Evolutionary conservation across 2,329 filamentous ascomycete species (phyloP).

Genomic region (Fusarium subglutinans): DNA sequence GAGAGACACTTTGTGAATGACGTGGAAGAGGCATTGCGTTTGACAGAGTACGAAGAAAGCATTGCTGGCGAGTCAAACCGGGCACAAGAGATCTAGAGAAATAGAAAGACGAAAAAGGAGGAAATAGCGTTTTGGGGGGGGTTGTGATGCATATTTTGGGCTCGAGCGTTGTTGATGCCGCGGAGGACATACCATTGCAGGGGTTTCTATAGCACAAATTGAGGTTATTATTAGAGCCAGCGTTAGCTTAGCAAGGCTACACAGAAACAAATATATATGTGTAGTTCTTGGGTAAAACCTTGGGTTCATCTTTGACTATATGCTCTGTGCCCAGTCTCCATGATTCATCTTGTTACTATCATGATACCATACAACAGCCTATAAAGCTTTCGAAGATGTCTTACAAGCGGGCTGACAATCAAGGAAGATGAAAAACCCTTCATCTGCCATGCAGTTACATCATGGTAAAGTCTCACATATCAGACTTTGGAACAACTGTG

Average conservation of each 20-base stretch:
- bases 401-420: background rate
- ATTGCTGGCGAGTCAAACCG: slow-evolving; percentile 41
- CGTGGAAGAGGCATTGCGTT: slow-evolving; percentile 83
- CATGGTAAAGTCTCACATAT: background rate
- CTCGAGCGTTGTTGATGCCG: background rate
- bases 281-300: background rate
- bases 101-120: background rate
- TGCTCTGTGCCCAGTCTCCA: background rate
- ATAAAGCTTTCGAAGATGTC: background rate
- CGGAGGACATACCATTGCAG: slow-evolving; percentile 23
- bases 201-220: background rate
- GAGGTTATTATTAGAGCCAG: slow-evolving; percentile 2
- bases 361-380: background rate
- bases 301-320: background rate
- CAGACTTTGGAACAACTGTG: background rate
- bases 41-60: slow-evolving; percentile 78
- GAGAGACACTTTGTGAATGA: slow-evolving; percentile 80
- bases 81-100: slow-evolving; percentile 2
- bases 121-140: background rate
- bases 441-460: background rate
- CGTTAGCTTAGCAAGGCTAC: background rate
- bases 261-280: background rate
- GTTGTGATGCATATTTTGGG: background rate
- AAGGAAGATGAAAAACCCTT: background rate
- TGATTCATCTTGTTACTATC: background rate